Base-by-base conservation (phyloP, 768 basidiomycete genomes). In the Erythrobasidium yunnanense region DNA sequence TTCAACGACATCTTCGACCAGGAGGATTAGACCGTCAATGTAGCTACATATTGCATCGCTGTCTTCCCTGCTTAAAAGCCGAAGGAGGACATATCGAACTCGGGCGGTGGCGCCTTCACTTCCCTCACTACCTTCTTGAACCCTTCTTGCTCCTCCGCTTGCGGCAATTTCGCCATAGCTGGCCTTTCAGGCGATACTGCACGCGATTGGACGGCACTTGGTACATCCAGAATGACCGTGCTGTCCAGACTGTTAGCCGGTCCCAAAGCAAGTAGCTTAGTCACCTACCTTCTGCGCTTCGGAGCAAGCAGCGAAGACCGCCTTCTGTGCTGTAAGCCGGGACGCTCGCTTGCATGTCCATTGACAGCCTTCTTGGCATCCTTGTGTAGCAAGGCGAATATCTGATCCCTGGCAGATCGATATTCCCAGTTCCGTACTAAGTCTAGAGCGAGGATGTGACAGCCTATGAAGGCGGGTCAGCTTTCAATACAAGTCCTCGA, bases 361-460 rank as follows among this genome's bases (percentile, higher is more conserved):
- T 18, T n/a, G n/a, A n/a, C n/a, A n/a, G n/a, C n/a, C n/a, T n/a
- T n/a, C n/a, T n/a, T n/a, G n/a, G n/a, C n/a, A n/a, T n/a, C n/a
- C 15, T 56, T 4, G 8, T 22, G 30, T 11, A 34, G 8, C 3
- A 56, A 20, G 3, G 25, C 55, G 23, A 56, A 22, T 5, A 38
- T 20, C 47, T 47, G n/a, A 5, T 79, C 79, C 23, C 85, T 82
- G 34, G 90, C 89, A 49, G 85, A 81, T 56, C 87, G 87, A 74
- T 95, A 96, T 0, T 88, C 86, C 92, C 92, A 96, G 0, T 87
- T 86, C 27, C 83, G 81, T 38, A 93, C 85, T 18, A 99, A 84
- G 74, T 90, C 85, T 35, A 99, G 81, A 4, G 89, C 92, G n/a
- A 99, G 78, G 4, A 82, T 82, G 74, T 95, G 93, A 72, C 92